phyloP scores from a whole-genome alignment of 139 green algal genomes.

The Astrephomene gubernaculifera region DNA sequence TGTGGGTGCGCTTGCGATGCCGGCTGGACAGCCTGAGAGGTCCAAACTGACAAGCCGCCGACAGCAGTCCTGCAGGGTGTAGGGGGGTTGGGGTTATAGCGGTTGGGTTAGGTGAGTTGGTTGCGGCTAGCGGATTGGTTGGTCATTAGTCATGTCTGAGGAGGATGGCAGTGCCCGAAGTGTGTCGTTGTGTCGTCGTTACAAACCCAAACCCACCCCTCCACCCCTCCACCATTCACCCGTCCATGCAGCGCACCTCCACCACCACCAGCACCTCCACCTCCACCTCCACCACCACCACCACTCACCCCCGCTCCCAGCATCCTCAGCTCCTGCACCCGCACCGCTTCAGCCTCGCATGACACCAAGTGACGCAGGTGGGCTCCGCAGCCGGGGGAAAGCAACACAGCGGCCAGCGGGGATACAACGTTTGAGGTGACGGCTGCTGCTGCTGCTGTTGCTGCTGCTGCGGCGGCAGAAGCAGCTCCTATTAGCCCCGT shows the following conservation, averaged over 20 bases:
- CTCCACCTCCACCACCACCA: background rate
- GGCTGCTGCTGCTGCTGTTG: background rate
- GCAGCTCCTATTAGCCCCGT: background rate
- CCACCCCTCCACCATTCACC: too few species aligned
- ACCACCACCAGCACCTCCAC: too few species aligned
- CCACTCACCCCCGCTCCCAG: background rate
- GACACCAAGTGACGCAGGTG: slow-evolving; percentile 3
- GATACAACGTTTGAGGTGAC: background rate
- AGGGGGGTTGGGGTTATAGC: too few species aligned
- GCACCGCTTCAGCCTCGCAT: background rate
- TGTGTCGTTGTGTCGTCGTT: too few species aligned
- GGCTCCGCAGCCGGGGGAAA: background rate
- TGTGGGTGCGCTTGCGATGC: too few species aligned
- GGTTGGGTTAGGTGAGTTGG: too few species aligned
- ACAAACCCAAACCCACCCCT: too few species aligned
- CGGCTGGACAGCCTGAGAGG: background rate
- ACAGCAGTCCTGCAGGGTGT: slow-evolving; percentile 1
- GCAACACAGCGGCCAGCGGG: background rate
- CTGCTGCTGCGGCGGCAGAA: background rate
- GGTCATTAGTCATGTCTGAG: too few species aligned
- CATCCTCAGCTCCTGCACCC: background rate
- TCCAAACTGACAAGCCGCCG: background rate
- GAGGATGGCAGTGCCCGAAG: too few species aligned
- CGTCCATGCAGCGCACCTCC: too few species aligned
- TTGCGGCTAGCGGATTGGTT: too few species aligned